Evolutionary conservation across 148 eudicot genomes (phyloP), one percentile per base, ranked within the genome.

Genomic region (Rhododendron vialii): DNA sequence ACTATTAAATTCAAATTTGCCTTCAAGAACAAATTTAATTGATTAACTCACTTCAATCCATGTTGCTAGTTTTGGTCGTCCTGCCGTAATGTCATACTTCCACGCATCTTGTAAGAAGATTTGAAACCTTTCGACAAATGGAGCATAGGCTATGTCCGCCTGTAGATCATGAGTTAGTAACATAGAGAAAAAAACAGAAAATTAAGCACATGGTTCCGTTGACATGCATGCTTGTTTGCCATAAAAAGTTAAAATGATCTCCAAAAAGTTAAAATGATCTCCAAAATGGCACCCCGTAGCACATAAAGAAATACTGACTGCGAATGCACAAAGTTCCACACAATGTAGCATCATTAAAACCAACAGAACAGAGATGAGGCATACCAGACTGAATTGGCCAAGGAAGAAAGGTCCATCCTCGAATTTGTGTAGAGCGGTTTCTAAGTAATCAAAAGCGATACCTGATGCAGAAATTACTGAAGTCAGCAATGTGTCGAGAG

Each of bases 371-470:
- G 43, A 17, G 69, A 82, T 53, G 69, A 48, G 80, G 63, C 63
- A 10, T 89, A 96, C 99, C 87, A 90, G 93, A 84, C 98, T 94
- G 87, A 95, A 92, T 85, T 95, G 92, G 80, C 94, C 99, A 82
- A 96, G 97, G 90, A 95, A 93, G 90, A 94, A 95, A 80, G 94
- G 95, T 4, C 97, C 98, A 82, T 93, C 97, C 83, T 91, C 92
- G 84, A 92, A 95, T 88, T 93, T 95, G 17, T 89, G 86, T 86
- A 95, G 96, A 77, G 97, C 92, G 48, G 88, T 88, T 88, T 95
- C 98, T 83, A 94, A 55, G 89, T 94, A 86, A 90, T 95, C 94
- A 85, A 95, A 93, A 57, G 88, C 93, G 86, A 88, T 84, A 82
- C 85, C 99, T 96, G 84, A 38, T 33, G 28, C 50, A 84, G 84